A percentile compares a stretch with the other conserved stretches of the same genome.
Evolutionary conservation across 257 asterid genomes (phyloP).

Genomic region (Solanum paucissectum): DNA sequence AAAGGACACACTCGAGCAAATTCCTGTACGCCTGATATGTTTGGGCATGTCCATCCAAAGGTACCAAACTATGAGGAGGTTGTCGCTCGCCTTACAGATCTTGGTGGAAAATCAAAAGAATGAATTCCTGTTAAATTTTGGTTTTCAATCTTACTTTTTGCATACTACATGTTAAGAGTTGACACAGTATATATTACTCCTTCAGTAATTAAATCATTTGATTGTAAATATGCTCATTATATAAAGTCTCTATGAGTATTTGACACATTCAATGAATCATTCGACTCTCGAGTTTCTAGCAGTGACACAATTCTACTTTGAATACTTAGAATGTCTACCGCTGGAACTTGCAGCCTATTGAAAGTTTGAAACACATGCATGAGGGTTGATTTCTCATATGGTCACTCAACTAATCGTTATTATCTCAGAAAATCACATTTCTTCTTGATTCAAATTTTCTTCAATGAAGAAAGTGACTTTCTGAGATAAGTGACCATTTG

Average conservation of each 20-base stretch:
- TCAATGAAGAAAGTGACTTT: background rate
- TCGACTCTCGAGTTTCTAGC: background rate
- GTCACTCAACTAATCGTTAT: background rate
- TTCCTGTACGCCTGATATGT: constrained; percentile 38
- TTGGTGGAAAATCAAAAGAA: background rate
- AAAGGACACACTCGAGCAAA: constrained; percentile 37
- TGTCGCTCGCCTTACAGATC: constrained; percentile 50
- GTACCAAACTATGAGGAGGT: constrained; percentile 76
- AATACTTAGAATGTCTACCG: background rate
- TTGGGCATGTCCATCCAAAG: constrained; percentile 51
- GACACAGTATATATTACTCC: background rate
- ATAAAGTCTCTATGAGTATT: background rate
- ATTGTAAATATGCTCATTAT: background rate
- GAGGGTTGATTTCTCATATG: background rate
- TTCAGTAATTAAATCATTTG: background rate
- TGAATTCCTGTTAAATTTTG: background rate
- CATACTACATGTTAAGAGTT: background rate
- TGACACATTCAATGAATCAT: background rate
- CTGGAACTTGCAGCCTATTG: background rate
- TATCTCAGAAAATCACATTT: background rate
- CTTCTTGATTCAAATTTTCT: background rate
- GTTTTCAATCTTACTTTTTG: background rate
- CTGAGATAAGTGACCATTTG: background rate
- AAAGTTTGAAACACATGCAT: background rate
- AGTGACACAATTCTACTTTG: background rate